A percentile compares a stretch with the other conserved stretches of the same genome.
Evolutionary conservation across 2,329 filamentous ascomycete genomes (phyloP).

Genomic region (Aureobasidium uvarum): DNA sequence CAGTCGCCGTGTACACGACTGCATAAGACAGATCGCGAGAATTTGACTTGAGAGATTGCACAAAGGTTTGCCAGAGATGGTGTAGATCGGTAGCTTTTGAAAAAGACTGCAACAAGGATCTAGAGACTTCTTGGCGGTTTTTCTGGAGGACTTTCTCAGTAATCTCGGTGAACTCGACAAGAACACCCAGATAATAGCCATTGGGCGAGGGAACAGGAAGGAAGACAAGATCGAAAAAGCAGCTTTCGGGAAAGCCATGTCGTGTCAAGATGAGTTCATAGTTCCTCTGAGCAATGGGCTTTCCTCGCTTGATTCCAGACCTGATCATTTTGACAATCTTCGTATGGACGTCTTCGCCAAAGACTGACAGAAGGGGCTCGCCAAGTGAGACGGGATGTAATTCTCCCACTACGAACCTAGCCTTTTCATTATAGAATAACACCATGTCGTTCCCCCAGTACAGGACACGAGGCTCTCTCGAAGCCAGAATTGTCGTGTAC

Average conservation of each 20-base stretch:
- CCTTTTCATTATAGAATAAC: conserved; percentile 9
- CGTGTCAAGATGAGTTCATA: neutral
- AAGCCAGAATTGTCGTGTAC: conserved; percentile 5
- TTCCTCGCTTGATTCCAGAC: neutral
- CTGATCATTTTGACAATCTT: conserved; percentile 18
- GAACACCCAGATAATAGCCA: conserved; percentile 22
- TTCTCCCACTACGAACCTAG: neutral
- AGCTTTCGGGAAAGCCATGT: conserved; percentile 35
- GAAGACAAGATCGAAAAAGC: conserved; percentile 34
- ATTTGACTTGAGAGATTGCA: neutral
- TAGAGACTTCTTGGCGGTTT: neutral
- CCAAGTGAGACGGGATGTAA: conserved; percentile 1
- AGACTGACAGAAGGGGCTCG: conserved; percentile 28
- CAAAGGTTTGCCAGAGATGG: neutral
- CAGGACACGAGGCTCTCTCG: conserved; percentile 17
- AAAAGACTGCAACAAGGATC: neutral
- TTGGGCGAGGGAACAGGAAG: conserved; percentile 33
- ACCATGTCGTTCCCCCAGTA: conserved; percentile 11
- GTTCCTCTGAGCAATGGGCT: neutral
- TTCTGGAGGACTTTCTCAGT: conserved; percentile 10
- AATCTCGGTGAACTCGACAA: conserved; percentile 26
- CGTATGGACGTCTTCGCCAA: neutral
- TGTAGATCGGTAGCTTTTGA: neutral
- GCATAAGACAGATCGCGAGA: neutral
- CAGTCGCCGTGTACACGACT: neutral